A percentile compares a stretch with the other conserved stretches of the same genome.
phyloP scores from a whole-genome alignment of 2,329 filamentous ascomycete species.

The Exophiala alcalophila region DNA sequence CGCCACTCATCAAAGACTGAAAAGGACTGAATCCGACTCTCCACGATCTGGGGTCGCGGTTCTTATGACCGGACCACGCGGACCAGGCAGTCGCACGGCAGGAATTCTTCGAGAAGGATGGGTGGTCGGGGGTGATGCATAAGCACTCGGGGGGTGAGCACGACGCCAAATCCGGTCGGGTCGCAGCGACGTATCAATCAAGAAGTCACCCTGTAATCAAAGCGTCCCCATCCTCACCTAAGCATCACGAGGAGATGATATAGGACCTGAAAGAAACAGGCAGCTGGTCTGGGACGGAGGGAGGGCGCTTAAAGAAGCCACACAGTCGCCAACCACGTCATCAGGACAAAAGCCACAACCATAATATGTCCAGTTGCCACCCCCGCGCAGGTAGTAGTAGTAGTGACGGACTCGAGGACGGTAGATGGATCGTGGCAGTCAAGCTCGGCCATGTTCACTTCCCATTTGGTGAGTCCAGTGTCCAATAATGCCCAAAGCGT shows the following conservation, averaged over 20 bases:
- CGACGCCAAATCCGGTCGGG: constrained; percentile 1
- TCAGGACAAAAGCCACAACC: constrained; percentile 15
- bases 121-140: constrained; percentile 5
- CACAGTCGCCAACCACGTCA: constrained; percentile 11
- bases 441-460: constrained; percentile 2
- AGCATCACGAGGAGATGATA: constrained; percentile 3
- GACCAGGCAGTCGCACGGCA: constrained; percentile 1
- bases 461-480: constrained; percentile 4
- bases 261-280: constrained; percentile 5
- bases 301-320: constrained; percentile 1
- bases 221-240: constrained; percentile 6
- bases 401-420: too few species aligned
- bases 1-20: constrained; percentile 10
- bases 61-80: constrained; percentile 6
- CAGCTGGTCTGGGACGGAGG: constrained; percentile 22
- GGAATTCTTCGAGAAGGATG: constrained; percentile 1
- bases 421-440: neutral
- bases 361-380: constrained; percentile 11
- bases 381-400: constrained; percentile 5
- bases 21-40: constrained; percentile 1
- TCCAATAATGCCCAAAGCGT: too few species aligned
- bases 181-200: neutral
- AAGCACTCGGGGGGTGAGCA: constrained; percentile 11
- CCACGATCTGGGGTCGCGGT: constrained; percentile 3
- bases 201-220: neutral